phyloP scores from a whole-genome alignment of 2,329 filamentous ascomycete genomes.

The Fusarium nanum region DNA sequence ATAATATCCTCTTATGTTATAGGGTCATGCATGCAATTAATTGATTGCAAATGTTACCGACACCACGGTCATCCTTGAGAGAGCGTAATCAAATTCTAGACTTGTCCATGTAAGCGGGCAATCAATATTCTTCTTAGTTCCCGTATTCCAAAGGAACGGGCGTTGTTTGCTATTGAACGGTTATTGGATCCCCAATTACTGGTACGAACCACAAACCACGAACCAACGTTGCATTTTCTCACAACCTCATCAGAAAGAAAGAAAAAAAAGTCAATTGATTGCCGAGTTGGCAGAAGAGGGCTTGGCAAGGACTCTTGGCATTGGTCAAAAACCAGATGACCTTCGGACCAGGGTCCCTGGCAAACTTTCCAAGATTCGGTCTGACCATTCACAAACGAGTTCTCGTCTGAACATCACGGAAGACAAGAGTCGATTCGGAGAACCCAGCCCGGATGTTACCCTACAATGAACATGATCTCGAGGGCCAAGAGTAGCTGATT shows the following conservation, averaged over 20 bases:
- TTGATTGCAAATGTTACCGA: slow-evolving; percentile 14
- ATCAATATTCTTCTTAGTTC: slow-evolving; percentile 20
- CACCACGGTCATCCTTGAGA: slow-evolving; percentile 22
- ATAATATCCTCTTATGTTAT: slow-evolving; percentile 12
- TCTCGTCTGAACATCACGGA: slow-evolving; percentile 19
- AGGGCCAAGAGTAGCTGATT: not conserved
- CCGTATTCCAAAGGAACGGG: slow-evolving; percentile 2
- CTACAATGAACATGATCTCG: slow-evolving; percentile 18
- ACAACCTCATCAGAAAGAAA: no score
- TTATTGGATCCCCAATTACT: slow-evolving; percentile 10
- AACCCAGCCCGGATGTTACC: slow-evolving; percentile 23
- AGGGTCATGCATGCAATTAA: slow-evolving; percentile 4
- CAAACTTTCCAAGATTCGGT: slow-evolving; percentile 16
- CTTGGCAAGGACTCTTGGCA: slow-evolving; percentile 19
- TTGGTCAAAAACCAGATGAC: slow-evolving; percentile 12
- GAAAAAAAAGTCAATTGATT: not conserved
- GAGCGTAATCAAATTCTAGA: not conserved
- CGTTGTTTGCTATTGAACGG: not conserved
- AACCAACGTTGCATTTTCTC: slow-evolving; percentile 21
- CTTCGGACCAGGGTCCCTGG: slow-evolving; percentile 10
- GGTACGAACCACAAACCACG: not conserved
- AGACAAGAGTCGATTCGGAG: not conserved
- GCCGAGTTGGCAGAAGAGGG: slow-evolving; percentile 16
- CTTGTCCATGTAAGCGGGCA: not conserved
- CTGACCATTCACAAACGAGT: slow-evolving; percentile 31